Evolutionary conservation across 768 basidiomycete genomes (phyloP), one percentile per base, ranked within the genome.

Genomic region (Lactarius deliciosus): DNA sequence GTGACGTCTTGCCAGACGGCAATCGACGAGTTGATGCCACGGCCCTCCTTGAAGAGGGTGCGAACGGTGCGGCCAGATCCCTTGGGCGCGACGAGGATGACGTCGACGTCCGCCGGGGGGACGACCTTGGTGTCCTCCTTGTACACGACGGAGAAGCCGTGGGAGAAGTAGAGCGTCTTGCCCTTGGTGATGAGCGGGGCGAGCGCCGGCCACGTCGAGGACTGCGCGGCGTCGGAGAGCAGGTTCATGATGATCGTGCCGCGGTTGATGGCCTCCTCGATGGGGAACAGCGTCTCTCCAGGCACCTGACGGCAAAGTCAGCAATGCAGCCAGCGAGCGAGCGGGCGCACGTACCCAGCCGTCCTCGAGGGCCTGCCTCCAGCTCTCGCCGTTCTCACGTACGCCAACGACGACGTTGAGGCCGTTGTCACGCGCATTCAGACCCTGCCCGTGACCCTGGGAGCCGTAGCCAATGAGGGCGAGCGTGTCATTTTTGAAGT

Each of bases 201-300:
- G 73, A 99, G 72, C 61, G 84, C 81, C 45, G 90, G 82, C 97
- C 97, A 99, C 36, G 96, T 98, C 78, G 91, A 86, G 16, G 93
- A 95, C 81, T 99, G 97, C n/a, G 96, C 97, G 58, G 97, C 97
- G 74, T 99, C 97, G 55, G 96, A 98, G 72, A 99, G 88, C 62
- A 99, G 84, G 86, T 99, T 98, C 97, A 99, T 99, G 86, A 99
- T 92, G 84, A 98, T 96, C 25, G 96, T 97, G 54, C 97, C 97
- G 70, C 84, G 86, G 72, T 89, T 83, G 78, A 98, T 98, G 69
- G 97, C 97, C 78, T 98, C 96, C 73, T 98, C 93, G 73, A 99
- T 98, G 73, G 96, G 85, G 85, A 99, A 99, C 73, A 99, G 88
- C 66, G 92, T 98, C 85, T 98, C 89, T 71, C 96, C 96, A 50